Percentiles rank a stretch among this genome's conserved stretches.
Conservation (phyloP, 768 basidiomycete genomes). For the Russula sp. region DNA sequence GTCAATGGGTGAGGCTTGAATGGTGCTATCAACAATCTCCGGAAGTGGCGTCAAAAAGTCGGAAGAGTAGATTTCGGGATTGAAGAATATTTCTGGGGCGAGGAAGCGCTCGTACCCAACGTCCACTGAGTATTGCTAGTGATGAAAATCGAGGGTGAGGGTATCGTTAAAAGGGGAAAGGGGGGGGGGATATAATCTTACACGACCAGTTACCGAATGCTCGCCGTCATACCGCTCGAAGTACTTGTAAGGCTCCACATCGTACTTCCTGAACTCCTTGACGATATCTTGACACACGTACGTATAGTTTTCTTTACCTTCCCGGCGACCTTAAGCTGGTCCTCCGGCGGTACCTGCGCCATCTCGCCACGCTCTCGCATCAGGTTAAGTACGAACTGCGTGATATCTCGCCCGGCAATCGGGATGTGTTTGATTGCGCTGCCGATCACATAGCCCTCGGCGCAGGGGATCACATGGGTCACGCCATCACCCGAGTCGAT, state of each 20-base stretch:
- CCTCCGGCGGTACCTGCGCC: conserved; percentile 87
- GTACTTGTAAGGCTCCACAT: conserved; percentile 91
- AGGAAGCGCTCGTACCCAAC: conserved; percentile 99
- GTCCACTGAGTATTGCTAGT: conserved; percentile 88
- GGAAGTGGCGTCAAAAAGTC: conserved; percentile 97
- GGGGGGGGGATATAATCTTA: conserved; percentile 43
- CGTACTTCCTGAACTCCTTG: conserved; percentile 97
- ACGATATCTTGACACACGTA: conserved; percentile 99
- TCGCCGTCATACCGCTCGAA: conserved; percentile 94
- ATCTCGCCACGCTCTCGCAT: conserved; percentile 95
- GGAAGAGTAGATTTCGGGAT: conserved; percentile 96
- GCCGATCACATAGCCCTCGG: conserved; percentile 98
- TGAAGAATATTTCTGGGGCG: conserved; percentile 99
- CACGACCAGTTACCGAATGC: conserved; percentile 87
- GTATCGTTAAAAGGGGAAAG: not conserved
- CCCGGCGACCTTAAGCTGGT: conserved; percentile 85
- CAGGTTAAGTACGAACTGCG: conserved; percentile 92
- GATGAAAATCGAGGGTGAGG: not conserved
- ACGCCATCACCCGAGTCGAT: conserved; percentile 99
- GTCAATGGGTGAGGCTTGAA: conserved; percentile 94
- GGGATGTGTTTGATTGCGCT: conserved; percentile 99
- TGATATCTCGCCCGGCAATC: conserved; percentile 96
- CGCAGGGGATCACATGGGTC: conserved; percentile 94
- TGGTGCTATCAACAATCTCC: conserved; percentile 93
- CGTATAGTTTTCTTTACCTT: conserved; percentile 98